Conservation (phyloP, 768 basidiomycete genomes). For the Calocybe cyanea region DNA sequence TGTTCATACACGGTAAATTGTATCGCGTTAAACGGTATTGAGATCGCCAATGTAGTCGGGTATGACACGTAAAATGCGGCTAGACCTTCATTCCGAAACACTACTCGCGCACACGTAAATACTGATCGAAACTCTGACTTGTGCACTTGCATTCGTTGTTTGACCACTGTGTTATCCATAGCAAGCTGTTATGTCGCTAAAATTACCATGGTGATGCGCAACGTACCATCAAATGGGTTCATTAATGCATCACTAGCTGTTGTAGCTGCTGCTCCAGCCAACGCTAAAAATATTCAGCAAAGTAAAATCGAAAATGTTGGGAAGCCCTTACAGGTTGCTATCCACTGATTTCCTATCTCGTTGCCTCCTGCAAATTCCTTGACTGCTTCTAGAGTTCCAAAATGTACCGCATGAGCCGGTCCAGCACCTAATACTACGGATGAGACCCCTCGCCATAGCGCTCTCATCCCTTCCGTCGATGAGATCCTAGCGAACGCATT, state of each 20-base stretch:
- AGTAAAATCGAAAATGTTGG: not conserved
- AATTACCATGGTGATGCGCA: not conserved
- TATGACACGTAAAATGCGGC: slow-evolving; percentile 97
- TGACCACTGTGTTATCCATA: slow-evolving; percentile 66
- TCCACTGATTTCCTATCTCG: slow-evolving; percentile 71
- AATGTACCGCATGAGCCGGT: slow-evolving; percentile 97
- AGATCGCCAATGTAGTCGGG: slow-evolving; percentile 95
- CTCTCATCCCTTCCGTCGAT: slow-evolving; percentile 87
- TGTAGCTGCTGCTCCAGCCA: slow-evolving; percentile 93
- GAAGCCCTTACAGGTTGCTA: slow-evolving; percentile 78
- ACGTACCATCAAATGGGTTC: slow-evolving; percentile 98
- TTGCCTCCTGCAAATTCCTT: slow-evolving; percentile 93
- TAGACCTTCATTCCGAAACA: slow-evolving; percentile 84
- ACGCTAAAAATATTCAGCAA: slow-evolving; percentile 41
- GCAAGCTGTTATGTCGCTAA: slow-evolving; percentile 1
- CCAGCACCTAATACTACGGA: slow-evolving; percentile 96
- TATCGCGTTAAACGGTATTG: slow-evolving; percentile 96
- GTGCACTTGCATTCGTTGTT: slow-evolving; percentile 99
- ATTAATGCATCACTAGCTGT: slow-evolving; percentile 95
- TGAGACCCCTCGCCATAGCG: slow-evolving; percentile 94
- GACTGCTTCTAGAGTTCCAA: slow-evolving; percentile 91
- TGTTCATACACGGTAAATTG: slow-evolving; percentile 98
- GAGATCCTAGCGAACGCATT: slow-evolving; percentile 92
- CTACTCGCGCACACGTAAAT: slow-evolving; percentile 76
- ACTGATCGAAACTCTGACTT: slow-evolving; percentile 89